Evolutionary conservation across 2,329 filamentous ascomycete genomes (phyloP).

Genomic region (Exophiala sp.): DNA sequence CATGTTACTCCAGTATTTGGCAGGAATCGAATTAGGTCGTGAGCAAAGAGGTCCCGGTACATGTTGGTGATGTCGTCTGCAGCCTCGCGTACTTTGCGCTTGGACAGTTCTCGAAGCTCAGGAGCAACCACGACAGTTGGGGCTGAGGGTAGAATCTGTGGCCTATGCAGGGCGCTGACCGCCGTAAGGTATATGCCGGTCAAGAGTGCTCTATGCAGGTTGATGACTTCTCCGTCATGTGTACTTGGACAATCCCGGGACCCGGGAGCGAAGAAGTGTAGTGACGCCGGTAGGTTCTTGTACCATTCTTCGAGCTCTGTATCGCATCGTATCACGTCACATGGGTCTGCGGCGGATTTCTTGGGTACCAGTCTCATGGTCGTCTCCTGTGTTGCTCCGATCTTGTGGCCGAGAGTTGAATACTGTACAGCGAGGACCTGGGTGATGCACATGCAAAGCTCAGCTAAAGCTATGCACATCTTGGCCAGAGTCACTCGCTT

Average conservation of each 20-base stretch:
- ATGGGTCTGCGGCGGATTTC: slow-evolving; percentile 76
- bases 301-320: slow-evolving; percentile 75
- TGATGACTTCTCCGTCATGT: slow-evolving; percentile 53
- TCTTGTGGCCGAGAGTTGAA: slow-evolving; percentile 81
- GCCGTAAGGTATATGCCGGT: slow-evolving; percentile 95
- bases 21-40: slow-evolving; percentile 72
- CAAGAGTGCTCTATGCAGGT: slow-evolving; percentile 76
- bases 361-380: slow-evolving; percentile 90
- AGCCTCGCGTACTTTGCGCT: slow-evolving; percentile 76
- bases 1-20: slow-evolving; percentile 90
- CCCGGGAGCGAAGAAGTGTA: slow-evolving; percentile 59
- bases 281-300: slow-evolving; percentile 65
- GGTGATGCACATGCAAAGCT: slow-evolving; percentile 83
- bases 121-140: slow-evolving; percentile 55
- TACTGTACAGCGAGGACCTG: slow-evolving; percentile 89
- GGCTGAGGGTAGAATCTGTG: slow-evolving; percentile 78
- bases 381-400: slow-evolving; percentile 66
- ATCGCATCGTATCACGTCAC: slow-evolving; percentile 76
- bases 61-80: slow-evolving; percentile 83
- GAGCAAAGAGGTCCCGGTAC: slow-evolving; percentile 69
- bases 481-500: slow-evolving; percentile 76
- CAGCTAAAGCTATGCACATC: slow-evolving; percentile 89
- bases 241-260: slow-evolving; percentile 55
- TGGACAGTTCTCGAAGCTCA: slow-evolving; percentile 76
- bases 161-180: slow-evolving; percentile 83